These are phyloP conservation scores for Trapa incisa DNA, from an alignment of 345 rosid species.

Conservation along the genomic window DNA sequence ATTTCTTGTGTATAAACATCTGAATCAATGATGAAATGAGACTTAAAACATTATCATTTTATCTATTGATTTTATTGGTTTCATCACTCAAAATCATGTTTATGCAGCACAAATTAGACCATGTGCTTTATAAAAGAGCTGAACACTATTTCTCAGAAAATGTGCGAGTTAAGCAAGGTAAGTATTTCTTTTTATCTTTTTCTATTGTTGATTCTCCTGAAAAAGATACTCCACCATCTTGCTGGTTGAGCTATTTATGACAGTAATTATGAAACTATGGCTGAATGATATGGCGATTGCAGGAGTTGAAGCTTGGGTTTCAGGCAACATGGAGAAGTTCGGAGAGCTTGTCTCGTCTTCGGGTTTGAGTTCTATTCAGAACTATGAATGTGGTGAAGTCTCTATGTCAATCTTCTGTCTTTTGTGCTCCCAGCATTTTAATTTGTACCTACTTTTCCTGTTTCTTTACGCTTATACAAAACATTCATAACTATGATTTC, in stretches of 20 bases:
- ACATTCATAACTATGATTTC: too few relatives aligned
- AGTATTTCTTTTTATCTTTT: not conserved
- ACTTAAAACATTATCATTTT: not conserved
- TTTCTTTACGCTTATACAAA: not conserved
- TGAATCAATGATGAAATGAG: not conserved
- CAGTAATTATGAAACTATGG: not conserved
- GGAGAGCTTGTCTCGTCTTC: constrained; percentile 80
- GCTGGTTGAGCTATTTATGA: constrained; percentile 1
- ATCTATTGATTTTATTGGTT: not conserved
- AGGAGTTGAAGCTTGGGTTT: constrained; percentile 84
- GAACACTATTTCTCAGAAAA: constrained; percentile 85
- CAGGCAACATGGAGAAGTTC: constrained; percentile 51
- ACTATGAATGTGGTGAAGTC: constrained; percentile 75
- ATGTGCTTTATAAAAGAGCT: constrained; percentile 64
- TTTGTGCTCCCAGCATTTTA: not conserved
- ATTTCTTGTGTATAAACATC: not conserved
- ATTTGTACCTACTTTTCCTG: not conserved
- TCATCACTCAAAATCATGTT: not conserved
- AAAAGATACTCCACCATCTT: not conserved
- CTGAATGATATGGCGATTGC: constrained; percentile 12
- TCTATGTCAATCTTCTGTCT: not conserved
- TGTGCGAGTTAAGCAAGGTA: constrained; percentile 66
- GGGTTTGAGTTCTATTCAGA: constrained; percentile 77
- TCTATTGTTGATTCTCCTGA: not conserved
- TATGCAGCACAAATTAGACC: constrained; percentile 41